phyloP scores from a whole-genome alignment of 257 asterid genomes.

The Nicotiana obtusifolia region DNA sequence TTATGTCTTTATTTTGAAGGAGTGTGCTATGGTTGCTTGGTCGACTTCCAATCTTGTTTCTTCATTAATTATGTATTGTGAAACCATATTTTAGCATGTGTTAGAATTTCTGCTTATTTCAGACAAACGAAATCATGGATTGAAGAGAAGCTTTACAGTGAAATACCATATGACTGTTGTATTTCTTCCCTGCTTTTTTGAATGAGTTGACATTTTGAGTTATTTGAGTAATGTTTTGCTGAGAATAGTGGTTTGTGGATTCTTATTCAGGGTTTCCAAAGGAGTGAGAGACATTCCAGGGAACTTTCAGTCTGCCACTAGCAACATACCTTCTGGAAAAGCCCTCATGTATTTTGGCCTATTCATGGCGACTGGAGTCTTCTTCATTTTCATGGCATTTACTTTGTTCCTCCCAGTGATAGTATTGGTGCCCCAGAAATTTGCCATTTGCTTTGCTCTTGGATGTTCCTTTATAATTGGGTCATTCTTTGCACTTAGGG shows the following conservation, averaged over 20 bases:
- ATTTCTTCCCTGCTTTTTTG: neutral
- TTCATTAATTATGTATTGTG: neutral
- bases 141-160: neutral
- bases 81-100: neutral
- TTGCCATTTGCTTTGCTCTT: slow-evolving; percentile 77
- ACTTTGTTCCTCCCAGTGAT: slow-evolving; percentile 85
- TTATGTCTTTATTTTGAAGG: neutral
- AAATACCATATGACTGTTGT: neutral
- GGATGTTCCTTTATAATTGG: slow-evolving; percentile 84
- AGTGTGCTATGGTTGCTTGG: neutral
- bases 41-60: neutral
- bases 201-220: neutral
- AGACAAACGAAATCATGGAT: neutral
- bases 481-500: slow-evolving; percentile 88
- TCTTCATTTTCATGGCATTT: slow-evolving; percentile 86
- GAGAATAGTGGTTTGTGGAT: neutral
- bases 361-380: slow-evolving; percentile 74
- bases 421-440: slow-evolving; percentile 87
- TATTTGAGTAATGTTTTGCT: neutral
- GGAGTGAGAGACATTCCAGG: slow-evolving; percentile 90
- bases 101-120: neutral
- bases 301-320: slow-evolving; percentile 93
- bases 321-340: slow-evolving; percentile 87
- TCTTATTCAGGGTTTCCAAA: slow-evolving; percentile 60
- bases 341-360: slow-evolving; percentile 80